Conservation (phyloP, 768 basidiomycete species). For the Mrakia gelida region DNA sequence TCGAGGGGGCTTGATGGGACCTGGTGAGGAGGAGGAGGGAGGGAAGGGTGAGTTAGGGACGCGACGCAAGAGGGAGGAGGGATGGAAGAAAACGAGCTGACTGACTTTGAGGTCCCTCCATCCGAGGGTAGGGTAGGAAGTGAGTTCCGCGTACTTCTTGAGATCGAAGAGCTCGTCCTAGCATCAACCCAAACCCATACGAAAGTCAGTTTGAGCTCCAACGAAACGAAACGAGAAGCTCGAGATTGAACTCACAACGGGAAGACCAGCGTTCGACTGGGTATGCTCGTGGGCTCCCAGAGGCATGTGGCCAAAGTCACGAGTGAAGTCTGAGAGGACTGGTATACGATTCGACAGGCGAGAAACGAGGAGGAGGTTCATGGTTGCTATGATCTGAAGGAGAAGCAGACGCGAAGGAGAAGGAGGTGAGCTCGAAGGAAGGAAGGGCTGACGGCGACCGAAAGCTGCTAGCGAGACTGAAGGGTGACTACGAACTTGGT, state of each 20-base stretch:
- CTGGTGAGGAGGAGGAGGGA: too few species aligned
- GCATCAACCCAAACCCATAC: not conserved
- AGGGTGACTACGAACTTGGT: not conserved
- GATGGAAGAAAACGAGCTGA: not conserved
- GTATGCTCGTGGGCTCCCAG: not conserved
- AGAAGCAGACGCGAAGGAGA: not conserved
- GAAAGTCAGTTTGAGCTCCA: not conserved
- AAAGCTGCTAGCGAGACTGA: not conserved
- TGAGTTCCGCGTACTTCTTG: not conserved
- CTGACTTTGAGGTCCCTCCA: slow-evolving; percentile 9
- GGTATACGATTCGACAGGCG: not conserved
- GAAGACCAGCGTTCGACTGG: not conserved
- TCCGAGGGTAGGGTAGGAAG: not conserved
- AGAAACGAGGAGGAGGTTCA: slow-evolving; percentile 4
- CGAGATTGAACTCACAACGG: not conserved
- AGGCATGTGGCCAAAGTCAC: slow-evolving; percentile 1
- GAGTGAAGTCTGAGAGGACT: not conserved
- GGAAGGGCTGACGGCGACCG: not conserved
- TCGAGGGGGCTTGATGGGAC: not conserved
- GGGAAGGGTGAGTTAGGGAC: not conserved
- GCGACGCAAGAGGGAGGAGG: not conserved
- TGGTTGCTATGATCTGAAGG: not conserved
- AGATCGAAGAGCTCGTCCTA: slow-evolving; percentile 3
- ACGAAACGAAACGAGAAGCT: not conserved
- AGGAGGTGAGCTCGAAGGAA: not conserved